Percentiles rank a stretch among this genome's conserved stretches.
Evolutionary conservation across 176 grass and related monocot genomes (phyloP).

Genomic region (Stipa capillata): DNA sequence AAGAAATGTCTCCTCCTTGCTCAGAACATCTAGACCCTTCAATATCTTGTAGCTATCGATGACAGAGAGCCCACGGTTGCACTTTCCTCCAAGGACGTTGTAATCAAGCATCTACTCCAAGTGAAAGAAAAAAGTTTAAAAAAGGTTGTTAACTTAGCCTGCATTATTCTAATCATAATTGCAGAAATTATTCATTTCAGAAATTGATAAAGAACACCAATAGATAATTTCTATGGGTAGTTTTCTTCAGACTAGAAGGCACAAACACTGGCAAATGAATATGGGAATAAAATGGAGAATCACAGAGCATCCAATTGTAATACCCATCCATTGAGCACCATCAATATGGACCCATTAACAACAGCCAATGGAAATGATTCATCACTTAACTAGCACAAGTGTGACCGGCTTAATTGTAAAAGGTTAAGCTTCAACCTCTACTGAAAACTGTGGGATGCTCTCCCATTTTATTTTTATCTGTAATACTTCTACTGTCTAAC

Average conservation of each 20-base stretch:
- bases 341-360: neutral
- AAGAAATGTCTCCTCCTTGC: slow-evolving; percentile 65
- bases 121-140: slow-evolving; percentile 20
- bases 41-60: slow-evolving; percentile 91
- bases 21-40: slow-evolving; percentile 54
- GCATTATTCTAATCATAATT: neutral
- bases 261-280: neutral
- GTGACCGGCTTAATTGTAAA: neutral
- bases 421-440: neutral
- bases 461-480: neutral
- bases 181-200: neutral
- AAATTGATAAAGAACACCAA: neutral
- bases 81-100: slow-evolving; percentile 92
- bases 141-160: neutral
- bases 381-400: neutral
- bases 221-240: neutral
- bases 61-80: slow-evolving; percentile 88
- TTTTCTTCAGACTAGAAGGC: neutral
- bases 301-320: neutral
- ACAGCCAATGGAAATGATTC: neutral
- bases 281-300: neutral
- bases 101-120: slow-evolving; percentile 88
- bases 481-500: neutral
- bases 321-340: neutral
- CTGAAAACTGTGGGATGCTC: neutral